Evolutionary conservation across 2,329 filamentous ascomycete genomes (phyloP), one percentile per base, ranked within the genome.

Genomic region (Alternaria rosae): DNA sequence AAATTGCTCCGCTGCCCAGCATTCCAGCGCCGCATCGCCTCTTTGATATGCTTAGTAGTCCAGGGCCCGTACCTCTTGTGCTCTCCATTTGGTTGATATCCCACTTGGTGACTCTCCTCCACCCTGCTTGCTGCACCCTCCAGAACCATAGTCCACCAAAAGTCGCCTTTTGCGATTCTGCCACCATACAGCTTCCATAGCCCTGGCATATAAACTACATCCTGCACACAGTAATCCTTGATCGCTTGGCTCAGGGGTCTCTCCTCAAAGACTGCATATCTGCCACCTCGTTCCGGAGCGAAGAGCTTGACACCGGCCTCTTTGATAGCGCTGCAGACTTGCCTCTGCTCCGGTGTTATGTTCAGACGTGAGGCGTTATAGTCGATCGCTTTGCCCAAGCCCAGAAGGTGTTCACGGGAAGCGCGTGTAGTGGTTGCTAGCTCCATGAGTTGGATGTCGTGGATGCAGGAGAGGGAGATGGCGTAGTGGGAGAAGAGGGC

Each of bases 391-490:
- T 50, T 50, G 12, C 12, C 7, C 5, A 50, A 30, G 6, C 47
- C 47, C 28, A 32, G 12, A 8, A 50, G 47, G 17, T 35, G 15
- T n/a, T 50, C 17, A n/a, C 47, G 28, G 5, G 28, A 50, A 2
- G 7, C 28, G 7, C 28, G 28, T 2, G 47, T 50, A 5, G 28
- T 35, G 1, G 61, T 63, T 13, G 70, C 67, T 23, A 52, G 59
- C 38, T 71, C 68, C 69, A 72, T 70, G 15, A 72, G 54, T 59
- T 71, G 69, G 15, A 73, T 43, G 26, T 73, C 68, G n/a, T 68
- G 43, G 5, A 25, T 38, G 32, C 51, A 32, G 62, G 54, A 20
- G 10, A 72, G 54, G 3, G 44, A 44, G 42, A 74, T 45, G 32
- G 53, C 42, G 51, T 61, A 74, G 42, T 67, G 70, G 6, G 55